These are phyloP conservation scores for Leccinum boreale DNA, from an alignment of 768 basidiomycete species.

Conservation along the genomic window DNA sequence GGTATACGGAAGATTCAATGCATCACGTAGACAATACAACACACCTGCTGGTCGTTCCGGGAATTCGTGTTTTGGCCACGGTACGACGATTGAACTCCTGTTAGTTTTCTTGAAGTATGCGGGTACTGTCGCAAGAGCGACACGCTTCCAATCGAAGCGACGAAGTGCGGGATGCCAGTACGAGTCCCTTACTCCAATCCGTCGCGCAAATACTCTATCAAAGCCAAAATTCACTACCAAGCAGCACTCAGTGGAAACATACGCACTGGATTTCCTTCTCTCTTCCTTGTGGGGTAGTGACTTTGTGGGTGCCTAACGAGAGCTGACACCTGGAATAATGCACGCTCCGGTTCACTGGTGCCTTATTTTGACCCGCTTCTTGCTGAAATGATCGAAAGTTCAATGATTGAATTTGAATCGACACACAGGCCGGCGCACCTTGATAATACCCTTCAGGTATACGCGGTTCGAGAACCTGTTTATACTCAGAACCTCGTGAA, in stretches of 20 bases:
- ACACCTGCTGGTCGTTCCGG: slow-evolving; percentile 33
- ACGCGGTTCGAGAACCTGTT: slow-evolving; percentile 71
- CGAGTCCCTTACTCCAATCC: slow-evolving; percentile 59
- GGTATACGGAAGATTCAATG: slow-evolving; percentile 6
- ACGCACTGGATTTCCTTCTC: slow-evolving; percentile 45
- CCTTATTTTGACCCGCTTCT: slow-evolving; percentile 20
- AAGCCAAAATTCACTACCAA: background rate
- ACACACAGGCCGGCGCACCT: slow-evolving; percentile 21
- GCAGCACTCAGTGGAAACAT: background rate
- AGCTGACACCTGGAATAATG: slow-evolving; percentile 83
- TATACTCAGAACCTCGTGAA: slow-evolving; percentile 71
- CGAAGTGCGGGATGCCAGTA: slow-evolving; percentile 53
- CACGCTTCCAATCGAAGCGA: slow-evolving; percentile 71
- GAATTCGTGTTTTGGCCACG: slow-evolving; percentile 64
- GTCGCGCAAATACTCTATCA: slow-evolving; percentile 72
- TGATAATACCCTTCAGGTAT: slow-evolving; percentile 46
- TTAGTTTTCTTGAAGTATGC: slow-evolving; percentile 40
- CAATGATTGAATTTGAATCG: background rate
- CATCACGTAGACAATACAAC: background rate
- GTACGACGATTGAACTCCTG: slow-evolving; percentile 43
- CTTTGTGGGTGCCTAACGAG: slow-evolving; percentile 60
- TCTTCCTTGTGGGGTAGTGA: slow-evolving; percentile 31
- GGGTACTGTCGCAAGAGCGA: slow-evolving; percentile 64
- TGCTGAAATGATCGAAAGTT: slow-evolving; percentile 10
- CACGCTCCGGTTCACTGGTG: slow-evolving; percentile 36